These are phyloP conservation scores for Xylaria longipes DNA, from an alignment of 495 filamentous ascomycete genomes.

Conservation along the genomic window DNA sequence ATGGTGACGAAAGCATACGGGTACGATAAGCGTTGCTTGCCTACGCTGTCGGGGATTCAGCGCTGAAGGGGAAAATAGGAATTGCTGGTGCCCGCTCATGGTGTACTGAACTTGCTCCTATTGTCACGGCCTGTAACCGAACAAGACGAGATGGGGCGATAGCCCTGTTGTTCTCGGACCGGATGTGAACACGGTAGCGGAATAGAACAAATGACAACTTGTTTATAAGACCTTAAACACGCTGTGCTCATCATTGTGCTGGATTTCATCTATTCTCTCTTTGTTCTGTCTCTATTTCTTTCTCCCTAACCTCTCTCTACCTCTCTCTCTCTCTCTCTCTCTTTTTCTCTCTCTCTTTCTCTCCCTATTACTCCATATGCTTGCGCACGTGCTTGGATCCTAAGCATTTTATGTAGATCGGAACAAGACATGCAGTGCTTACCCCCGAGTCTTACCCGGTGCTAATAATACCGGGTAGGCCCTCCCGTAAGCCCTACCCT, in stretches of 20 bases:
- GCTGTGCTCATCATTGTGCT: background rate
- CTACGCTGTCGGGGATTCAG: background rate
- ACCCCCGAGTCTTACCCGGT: background rate
- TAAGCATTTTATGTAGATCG: background rate
- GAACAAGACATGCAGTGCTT: background rate
- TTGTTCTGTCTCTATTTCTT: background rate
- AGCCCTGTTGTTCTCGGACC: background rate
- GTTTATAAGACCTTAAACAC: background rate
- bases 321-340: background rate
- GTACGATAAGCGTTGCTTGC: background rate
- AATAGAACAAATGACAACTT: background rate
- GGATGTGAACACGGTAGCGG: background rate
- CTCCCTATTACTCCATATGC: background rate
- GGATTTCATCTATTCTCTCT: background rate
- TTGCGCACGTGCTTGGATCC: background rate
- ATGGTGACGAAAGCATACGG: background rate
- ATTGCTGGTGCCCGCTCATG: background rate
- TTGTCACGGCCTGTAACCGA: background rate
- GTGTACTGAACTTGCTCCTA: background rate
- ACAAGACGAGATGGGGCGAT: background rate
- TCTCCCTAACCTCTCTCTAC: background rate
- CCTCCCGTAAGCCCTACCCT: background rate
- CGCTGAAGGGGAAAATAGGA: background rate
- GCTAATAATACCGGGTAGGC: background rate
- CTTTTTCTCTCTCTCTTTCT: background rate